Conservation (phyloP, 2,329 filamentous ascomycete species). For the Drechslera avenae region DNA sequence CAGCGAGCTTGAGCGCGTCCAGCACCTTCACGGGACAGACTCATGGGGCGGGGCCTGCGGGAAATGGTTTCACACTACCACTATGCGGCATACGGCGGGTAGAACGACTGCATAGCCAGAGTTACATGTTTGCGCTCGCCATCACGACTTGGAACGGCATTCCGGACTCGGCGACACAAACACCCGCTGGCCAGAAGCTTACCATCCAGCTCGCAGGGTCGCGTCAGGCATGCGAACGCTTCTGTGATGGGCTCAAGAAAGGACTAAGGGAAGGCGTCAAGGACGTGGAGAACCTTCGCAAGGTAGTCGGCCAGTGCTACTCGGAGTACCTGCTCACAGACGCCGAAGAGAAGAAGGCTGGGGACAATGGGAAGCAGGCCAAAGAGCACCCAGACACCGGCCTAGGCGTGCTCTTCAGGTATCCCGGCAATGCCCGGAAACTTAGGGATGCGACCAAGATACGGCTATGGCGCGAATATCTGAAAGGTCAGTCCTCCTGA, state of each 20-base stretch:
- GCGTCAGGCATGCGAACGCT: slow-evolving; percentile 86
- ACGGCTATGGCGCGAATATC: slow-evolving; percentile 94
- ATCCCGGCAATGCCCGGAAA: slow-evolving; percentile 93
- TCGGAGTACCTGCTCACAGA: slow-evolving; percentile 65
- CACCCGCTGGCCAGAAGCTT: slow-evolving; percentile 74
- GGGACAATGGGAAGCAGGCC: slow-evolving; percentile 51
- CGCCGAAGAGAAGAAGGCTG: slow-evolving; percentile 43
- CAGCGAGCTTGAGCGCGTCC: slow-evolving; percentile 78
- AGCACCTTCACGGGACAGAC: slow-evolving; percentile 90
- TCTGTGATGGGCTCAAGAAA: slow-evolving; percentile 94
- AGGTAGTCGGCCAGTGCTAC: slow-evolving; percentile 83
- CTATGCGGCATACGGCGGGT: slow-evolving; percentile 90
- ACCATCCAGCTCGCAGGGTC: slow-evolving; percentile 90
- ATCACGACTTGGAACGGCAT: slow-evolving; percentile 91
- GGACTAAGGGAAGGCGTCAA: slow-evolving; percentile 85
- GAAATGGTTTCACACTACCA: slow-evolving; percentile 94
- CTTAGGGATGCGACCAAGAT: slow-evolving; percentile 95
- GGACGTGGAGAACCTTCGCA: slow-evolving; percentile 82
- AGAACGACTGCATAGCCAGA: slow-evolving; percentile 90
- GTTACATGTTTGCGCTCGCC: slow-evolving; percentile 87
- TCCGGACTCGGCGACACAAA: slow-evolving; percentile 49
- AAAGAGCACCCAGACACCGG: slow-evolving; percentile 83
- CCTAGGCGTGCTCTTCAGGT: slow-evolving; percentile 88
- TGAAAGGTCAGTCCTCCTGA: slow-evolving; percentile 60
- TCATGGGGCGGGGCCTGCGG: slow-evolving; percentile 87